phyloP scores from a whole-genome alignment of 1,139 yeast genomes.

The Lodderomyces theae region DNA sequence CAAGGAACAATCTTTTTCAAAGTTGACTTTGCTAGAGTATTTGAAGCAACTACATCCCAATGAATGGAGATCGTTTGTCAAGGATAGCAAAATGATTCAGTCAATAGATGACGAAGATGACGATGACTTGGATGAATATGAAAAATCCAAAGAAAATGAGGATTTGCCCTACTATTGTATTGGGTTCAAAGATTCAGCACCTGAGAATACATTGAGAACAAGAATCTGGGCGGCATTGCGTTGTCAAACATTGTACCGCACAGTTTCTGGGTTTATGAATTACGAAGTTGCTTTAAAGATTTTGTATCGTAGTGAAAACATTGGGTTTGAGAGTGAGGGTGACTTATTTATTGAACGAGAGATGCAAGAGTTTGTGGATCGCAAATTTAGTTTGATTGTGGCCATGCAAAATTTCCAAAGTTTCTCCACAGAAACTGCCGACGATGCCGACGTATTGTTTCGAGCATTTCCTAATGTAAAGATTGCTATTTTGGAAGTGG shows the following conservation, averaged over 20 bases:
- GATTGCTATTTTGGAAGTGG: constrained; percentile 54
- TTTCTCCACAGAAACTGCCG: constrained; percentile 51
- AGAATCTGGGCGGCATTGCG: constrained; percentile 81
- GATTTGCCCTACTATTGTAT: constrained; percentile 69
- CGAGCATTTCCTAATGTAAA: constrained; percentile 60
- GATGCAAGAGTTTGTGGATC: constrained; percentile 49
- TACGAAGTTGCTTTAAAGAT: constrained; percentile 66
- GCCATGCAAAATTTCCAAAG: constrained; percentile 66
- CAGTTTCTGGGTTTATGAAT: constrained; percentile 74
- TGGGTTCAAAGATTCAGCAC: constrained; percentile 66
- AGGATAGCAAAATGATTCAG: constrained; percentile 50
- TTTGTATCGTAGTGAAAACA: constrained; percentile 62
- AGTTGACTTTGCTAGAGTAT: constrained; percentile 70
- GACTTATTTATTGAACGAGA: constrained; percentile 35
- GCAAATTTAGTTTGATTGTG: constrained; percentile 66
- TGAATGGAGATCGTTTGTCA: constrained; percentile 79
- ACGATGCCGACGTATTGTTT: constrained; percentile 55
- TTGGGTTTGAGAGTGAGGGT: constrained; percentile 31
- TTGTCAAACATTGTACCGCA: constrained; percentile 74
- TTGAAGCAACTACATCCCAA: constrained; percentile 62
- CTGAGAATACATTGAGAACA: constrained; percentile 62
- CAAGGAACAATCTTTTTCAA: constrained; percentile 55
- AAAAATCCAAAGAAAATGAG: constrained; percentile 18
- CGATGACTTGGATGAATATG: constrained; percentile 5
- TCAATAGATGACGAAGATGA: constrained; percentile 7